phyloP scores from a whole-genome alignment of 805 yeast genomes.

The Metschnikowia rubicola region DNA sequence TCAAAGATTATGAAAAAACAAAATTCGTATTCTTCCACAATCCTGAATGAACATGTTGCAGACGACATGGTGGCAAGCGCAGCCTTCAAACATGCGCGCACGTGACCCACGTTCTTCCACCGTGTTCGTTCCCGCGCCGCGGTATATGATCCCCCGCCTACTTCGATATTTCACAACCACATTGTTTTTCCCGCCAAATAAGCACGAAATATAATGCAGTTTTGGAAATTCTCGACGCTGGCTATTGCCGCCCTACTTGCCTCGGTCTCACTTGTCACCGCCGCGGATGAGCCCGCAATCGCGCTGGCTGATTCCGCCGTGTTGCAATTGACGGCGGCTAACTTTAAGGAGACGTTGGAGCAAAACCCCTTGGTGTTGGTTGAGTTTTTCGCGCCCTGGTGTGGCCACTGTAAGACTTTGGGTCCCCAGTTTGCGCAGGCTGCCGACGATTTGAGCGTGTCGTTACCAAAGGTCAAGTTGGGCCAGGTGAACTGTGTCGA shows the following conservation, averaged over 20 bases:
- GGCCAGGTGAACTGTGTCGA: conserved; percentile 87
- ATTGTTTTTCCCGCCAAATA: neutral
- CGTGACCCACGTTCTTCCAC: conserved; percentile 13
- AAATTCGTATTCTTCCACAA: too few relatives aligned
- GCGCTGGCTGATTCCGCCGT: conserved; percentile 87
- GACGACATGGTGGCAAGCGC: too few relatives aligned
- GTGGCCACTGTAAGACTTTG: conserved; percentile 89
- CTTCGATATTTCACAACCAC: neutral
- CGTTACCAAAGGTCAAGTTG: conserved; percentile 57
- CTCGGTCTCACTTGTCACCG: conserved; percentile 30
- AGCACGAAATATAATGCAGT: conserved; percentile 26
- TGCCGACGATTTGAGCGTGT: conserved; percentile 54
- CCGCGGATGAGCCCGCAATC: conserved; percentile 50
- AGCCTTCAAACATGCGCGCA: neutral
- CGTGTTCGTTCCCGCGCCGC: conserved; percentile 11
- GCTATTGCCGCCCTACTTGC: conserved; percentile 37
- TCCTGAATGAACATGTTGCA: too few relatives aligned
- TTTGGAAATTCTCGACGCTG: conserved; percentile 38
- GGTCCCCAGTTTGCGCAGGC: conserved; percentile 81
- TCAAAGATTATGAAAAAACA: too few relatives aligned
- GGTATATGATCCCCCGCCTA: conserved; percentile 1
- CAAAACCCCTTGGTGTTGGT: conserved; percentile 78
- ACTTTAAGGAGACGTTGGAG: conserved; percentile 61
- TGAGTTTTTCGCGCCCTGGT: conserved; percentile 95
- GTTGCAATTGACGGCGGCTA: conserved; percentile 65